Conservation (phyloP, 176 grass and related monocot genomes). For the Dactylis glomerata region DNA sequence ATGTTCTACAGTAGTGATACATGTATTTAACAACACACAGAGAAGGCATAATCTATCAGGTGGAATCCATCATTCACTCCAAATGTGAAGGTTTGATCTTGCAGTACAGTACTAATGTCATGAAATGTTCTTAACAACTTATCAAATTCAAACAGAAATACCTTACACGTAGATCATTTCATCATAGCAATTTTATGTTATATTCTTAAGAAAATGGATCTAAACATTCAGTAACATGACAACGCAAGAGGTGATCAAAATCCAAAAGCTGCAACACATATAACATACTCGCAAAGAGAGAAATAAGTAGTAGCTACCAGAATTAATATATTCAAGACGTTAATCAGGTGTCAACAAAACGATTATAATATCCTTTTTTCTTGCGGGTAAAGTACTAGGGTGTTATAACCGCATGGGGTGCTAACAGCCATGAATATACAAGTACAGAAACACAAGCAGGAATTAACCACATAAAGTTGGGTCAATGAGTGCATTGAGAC, state of each 20-base stretch:
- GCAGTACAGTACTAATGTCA: background rate
- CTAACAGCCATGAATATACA: background rate
- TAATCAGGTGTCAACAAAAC: background rate
- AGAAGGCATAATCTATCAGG: background rate
- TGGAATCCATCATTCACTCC: background rate
- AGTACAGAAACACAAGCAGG: background rate
- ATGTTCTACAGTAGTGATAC: background rate
- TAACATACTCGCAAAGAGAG: too few relatives aligned
- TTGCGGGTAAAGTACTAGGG: background rate
- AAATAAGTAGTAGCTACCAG: too few relatives aligned
- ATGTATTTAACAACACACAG: background rate
- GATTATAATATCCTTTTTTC: background rate
- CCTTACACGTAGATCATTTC: background rate
- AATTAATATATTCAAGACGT: too few relatives aligned
- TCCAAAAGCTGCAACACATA: background rate
- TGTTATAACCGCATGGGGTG: background rate
- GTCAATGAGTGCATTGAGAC: background rate
- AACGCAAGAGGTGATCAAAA: background rate
- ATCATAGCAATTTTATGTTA: background rate
- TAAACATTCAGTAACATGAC: background rate
- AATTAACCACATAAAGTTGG: background rate
- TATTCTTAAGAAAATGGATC: background rate
- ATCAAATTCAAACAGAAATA: background rate
- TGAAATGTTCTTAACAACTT: too few relatives aligned
- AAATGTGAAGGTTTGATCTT: background rate